Evolutionary conservation across 176 grass and related monocot species (phyloP).

Genomic region (Tillandsia fasciculata): DNA sequence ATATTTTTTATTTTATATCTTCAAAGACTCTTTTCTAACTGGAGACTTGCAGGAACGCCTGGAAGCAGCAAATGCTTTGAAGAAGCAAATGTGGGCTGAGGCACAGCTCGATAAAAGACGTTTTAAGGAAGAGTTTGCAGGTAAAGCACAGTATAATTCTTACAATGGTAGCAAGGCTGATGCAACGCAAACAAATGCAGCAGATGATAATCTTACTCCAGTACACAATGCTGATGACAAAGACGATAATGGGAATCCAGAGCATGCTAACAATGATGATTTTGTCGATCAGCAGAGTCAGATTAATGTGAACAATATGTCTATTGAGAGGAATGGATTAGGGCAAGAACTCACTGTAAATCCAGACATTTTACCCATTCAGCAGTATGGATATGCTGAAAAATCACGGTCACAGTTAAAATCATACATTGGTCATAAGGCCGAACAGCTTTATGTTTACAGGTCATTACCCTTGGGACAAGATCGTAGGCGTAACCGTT

Average conservation of each 20-base stretch:
- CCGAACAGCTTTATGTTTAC: slow-evolving; percentile 80
- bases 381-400: slow-evolving; percentile 72
- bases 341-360: slow-evolving; percentile 34
- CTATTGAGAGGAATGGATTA: slow-evolving; percentile 38
- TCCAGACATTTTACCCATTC: slow-evolving; percentile 37
- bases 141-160: slow-evolving; percentile 43
- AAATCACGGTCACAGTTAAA: slow-evolving; percentile 84
- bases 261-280: slow-evolving; percentile 24
- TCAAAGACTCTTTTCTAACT: slow-evolving; percentile 11
- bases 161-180: slow-evolving; percentile 25
- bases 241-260: slow-evolving; percentile 33
- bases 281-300: slow-evolving; percentile 32
- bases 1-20: slow-evolving; percentile 12
- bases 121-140: slow-evolving; percentile 61
- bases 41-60: slow-evolving; percentile 61
- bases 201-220: slow-evolving; percentile 26
- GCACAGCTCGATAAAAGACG: slow-evolving; percentile 91
- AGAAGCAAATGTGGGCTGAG: slow-evolving; percentile 98
- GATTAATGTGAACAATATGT: slow-evolving; percentile 28
- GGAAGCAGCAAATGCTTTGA: slow-evolving; percentile 83
- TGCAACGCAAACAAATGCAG: slow-evolving; percentile 38
- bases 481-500: slow-evolving; percentile 86
- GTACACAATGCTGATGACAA: slow-evolving; percentile 22
- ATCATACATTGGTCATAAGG: slow-evolving; percentile 68
- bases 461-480: slow-evolving; percentile 86